These are phyloP conservation scores for Clonostachys sp. DNA, from an alignment of 2,329 filamentous ascomycete genomes.

Conservation along the genomic window DNA sequence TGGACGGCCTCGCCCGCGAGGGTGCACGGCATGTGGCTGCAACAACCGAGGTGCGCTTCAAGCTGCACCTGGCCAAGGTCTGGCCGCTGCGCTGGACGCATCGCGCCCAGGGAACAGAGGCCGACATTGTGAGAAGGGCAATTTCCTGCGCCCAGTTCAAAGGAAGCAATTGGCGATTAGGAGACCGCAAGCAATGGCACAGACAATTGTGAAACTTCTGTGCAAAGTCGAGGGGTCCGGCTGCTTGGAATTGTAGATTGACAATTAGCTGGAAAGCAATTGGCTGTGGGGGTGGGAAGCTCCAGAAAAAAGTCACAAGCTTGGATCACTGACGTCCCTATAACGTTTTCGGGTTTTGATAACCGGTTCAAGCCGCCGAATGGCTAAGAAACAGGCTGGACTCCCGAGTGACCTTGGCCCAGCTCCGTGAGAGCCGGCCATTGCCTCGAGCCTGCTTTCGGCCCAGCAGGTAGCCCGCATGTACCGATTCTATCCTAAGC, in stretches of 20 bases:
- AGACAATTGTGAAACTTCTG: too few relatives aligned
- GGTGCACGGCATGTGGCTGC: constrained; percentile 14
- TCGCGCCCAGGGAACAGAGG: constrained; percentile 28
- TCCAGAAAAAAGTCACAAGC: not conserved
- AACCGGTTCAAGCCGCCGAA: constrained; percentile 2
- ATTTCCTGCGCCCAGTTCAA: not conserved
- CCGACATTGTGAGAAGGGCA: constrained; percentile 21
- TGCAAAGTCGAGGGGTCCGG: too few relatives aligned
- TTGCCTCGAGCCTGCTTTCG: too few relatives aligned
- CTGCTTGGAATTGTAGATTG: not conserved
- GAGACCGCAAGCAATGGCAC: too few relatives aligned
- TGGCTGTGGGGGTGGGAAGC: not conserved
- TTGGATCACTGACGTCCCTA: constrained; percentile 1
- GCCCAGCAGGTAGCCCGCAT: too few relatives aligned
- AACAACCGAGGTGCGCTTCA: not conserved
- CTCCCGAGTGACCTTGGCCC: too few relatives aligned
- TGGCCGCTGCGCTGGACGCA: constrained; percentile 31
- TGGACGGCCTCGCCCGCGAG: constrained; percentile 13
- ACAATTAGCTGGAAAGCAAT: not conserved
- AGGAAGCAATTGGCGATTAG: too few relatives aligned
- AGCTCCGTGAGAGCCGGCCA: too few relatives aligned
- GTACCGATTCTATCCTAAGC: too few relatives aligned
- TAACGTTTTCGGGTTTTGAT: not conserved
- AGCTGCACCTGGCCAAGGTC: not conserved
- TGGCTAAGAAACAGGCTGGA: too few relatives aligned